Evolutionary conservation across 2,329 filamentous ascomycete species (phyloP).

Genomic region (Lasiodiplodia sp.): DNA sequence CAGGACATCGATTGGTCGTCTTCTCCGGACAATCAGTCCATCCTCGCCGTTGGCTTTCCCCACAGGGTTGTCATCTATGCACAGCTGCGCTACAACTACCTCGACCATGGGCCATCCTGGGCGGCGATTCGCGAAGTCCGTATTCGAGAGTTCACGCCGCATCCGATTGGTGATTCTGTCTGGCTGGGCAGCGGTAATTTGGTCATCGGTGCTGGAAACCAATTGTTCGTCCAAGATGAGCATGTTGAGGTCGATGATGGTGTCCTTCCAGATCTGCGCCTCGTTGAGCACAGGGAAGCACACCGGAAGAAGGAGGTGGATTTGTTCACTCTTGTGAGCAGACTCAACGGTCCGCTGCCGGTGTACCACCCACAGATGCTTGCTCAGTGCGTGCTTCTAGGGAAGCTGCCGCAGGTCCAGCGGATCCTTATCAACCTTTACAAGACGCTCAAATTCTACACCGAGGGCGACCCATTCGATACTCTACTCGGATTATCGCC

Average conservation of each 20-base stretch:
- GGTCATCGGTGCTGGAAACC: slow-evolving; percentile 88
- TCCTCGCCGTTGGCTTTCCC: slow-evolving; percentile 91
- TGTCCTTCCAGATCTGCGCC: slow-evolving; percentile 63
- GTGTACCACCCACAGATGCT: slow-evolving; percentile 93
- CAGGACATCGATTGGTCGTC: slow-evolving; percentile 94
- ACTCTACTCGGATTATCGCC: slow-evolving; percentile 71
- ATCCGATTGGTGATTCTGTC: slow-evolving; percentile 90
- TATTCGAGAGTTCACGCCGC: slow-evolving; percentile 81
- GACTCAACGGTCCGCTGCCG: slow-evolving; percentile 85
- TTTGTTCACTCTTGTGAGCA: slow-evolving; percentile 81
- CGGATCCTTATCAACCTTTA: slow-evolving; percentile 75
- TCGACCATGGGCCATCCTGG: slow-evolving; percentile 90
- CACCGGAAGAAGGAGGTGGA: slow-evolving; percentile 63
- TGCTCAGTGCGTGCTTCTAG: slow-evolving; percentile 82
- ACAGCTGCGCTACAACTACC: slow-evolving; percentile 90
- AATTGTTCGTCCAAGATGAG: slow-evolving; percentile 84
- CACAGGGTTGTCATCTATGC: slow-evolving; percentile 82
- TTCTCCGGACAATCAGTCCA: slow-evolving; percentile 86
- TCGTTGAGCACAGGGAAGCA: slow-evolving; percentile 52
- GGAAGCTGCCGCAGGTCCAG: slow-evolving; percentile 76
- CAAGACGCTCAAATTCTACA: slow-evolving; percentile 80
- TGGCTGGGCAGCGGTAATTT: slow-evolving; percentile 88
- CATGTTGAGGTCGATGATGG: slow-evolving; percentile 70
- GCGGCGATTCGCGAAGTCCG: slow-evolving; percentile 82
- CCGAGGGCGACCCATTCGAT: slow-evolving; percentile 81